phyloP scores from a whole-genome alignment of 305 asterid genomes.

The Fraxinus baroniana region DNA sequence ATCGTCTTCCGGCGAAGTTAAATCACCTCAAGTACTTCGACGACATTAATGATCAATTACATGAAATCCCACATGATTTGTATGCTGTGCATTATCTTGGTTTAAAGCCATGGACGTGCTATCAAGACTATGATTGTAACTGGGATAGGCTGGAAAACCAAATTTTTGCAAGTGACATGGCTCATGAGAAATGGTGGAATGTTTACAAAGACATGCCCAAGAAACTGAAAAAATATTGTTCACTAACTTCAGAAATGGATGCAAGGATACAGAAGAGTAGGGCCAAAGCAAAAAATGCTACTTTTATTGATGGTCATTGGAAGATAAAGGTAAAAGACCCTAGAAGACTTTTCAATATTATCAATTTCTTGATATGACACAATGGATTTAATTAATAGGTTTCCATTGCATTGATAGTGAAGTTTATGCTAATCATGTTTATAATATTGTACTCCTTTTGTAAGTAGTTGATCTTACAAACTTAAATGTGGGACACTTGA shows the following conservation, averaged over 20 bases:
- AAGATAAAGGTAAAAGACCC: conserved; percentile 56
- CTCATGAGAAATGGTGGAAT: conserved; percentile 70
- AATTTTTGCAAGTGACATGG: conserved; percentile 59
- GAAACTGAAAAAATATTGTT: conserved; percentile 43
- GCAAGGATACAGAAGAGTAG: conserved; percentile 38
- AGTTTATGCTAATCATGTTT: neutral
- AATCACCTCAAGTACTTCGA: conserved; percentile 47
- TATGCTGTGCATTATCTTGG: conserved; percentile 71
- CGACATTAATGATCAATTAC: neutral
- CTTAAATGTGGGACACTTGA: neutral
- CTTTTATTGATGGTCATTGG: conserved; percentile 63
- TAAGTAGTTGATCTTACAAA: neutral
- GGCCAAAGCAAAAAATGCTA: conserved; percentile 33
- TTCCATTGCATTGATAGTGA: neutral
- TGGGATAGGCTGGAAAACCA: conserved; percentile 48
- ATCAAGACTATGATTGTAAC: conserved; percentile 75
- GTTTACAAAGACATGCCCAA: conserved; percentile 51
- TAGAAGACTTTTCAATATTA: conserved; percentile 21
- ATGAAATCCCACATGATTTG: conserved; percentile 3
- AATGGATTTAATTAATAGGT: neutral
- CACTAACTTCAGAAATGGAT: conserved; percentile 42
- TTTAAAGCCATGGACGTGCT: conserved; percentile 85
- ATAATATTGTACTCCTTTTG: neutral
- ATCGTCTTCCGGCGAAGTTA: conserved; percentile 46
- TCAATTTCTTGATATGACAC: neutral